Evolutionary conservation across 805 yeast genomes (phyloP).

Genomic region (Metschnikowia kofuensis): DNA sequence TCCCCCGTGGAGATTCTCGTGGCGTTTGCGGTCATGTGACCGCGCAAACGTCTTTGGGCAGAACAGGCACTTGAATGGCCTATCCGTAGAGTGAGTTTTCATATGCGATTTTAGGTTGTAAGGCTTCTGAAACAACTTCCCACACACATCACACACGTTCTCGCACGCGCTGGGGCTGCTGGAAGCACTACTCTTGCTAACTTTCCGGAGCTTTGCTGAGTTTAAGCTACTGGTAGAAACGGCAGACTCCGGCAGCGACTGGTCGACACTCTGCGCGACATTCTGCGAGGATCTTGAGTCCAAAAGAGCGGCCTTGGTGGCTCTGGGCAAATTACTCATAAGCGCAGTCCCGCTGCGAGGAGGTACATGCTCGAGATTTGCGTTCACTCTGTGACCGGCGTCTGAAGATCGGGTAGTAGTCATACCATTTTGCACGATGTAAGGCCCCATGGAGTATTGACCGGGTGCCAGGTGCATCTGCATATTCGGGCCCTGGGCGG

Average conservation of each 20-base stretch:
- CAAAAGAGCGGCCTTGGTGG: neutral
- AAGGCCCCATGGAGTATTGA: slow-evolving; percentile 6
- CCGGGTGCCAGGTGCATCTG: neutral
- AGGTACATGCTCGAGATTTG: neutral
- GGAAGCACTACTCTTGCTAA: slow-evolving; percentile 20
- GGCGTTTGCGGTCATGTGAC: slow-evolving; percentile 73
- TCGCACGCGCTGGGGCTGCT: neutral
- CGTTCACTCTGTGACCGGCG: neutral
- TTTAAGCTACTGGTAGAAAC: neutral
- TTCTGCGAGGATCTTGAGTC: neutral
- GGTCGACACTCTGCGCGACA: neutral
- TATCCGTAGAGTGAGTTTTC: slow-evolving; percentile 59
- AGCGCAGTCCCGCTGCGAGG: neutral
- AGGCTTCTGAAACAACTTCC: slow-evolving; percentile 45
- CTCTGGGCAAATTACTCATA: neutral
- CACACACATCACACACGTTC: slow-evolving; percentile 41
- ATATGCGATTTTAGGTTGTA: slow-evolving; percentile 50
- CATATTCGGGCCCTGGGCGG: neutral
- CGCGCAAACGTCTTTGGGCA: slow-evolving; percentile 73
- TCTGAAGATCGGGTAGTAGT: neutral
- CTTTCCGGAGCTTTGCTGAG: slow-evolving; percentile 21
- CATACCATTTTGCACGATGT: neutral
- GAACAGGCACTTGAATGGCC: slow-evolving; percentile 63
- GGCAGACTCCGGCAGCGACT: neutral
- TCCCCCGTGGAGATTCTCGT: slow-evolving; percentile 73